phyloP scores from a whole-genome alignment of 2,329 filamentous ascomycete species.

The Colletotrichum gigasporum region DNA sequence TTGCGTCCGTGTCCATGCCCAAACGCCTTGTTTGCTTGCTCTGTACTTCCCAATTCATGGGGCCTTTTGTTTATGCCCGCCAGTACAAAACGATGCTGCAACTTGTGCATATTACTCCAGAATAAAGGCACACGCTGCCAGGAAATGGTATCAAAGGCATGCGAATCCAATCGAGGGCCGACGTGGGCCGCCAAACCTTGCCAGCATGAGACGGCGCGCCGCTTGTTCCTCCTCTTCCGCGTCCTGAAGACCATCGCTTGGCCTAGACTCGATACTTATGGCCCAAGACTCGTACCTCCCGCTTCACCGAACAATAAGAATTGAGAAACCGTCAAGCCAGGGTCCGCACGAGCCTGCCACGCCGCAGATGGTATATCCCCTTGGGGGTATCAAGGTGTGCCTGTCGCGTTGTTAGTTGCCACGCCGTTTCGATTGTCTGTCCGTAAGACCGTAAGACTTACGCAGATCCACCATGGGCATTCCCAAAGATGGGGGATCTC shows the following conservation, averaged over 20 bases:
- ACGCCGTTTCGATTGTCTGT: neutral
- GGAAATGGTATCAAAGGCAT: conserved; percentile 7
- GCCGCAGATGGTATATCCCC: conserved; percentile 89
- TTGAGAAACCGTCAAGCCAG: conserved; percentile 87
- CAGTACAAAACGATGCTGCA: neutral
- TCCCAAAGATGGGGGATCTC: conserved; percentile 86
- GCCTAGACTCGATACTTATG: neutral
- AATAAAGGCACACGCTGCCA: neutral
- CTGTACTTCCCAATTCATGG: neutral
- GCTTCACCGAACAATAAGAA: conserved; percentile 65
- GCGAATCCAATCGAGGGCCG: neutral
- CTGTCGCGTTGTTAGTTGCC: conserved; percentile 55
- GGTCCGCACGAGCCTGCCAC: conserved; percentile 82
- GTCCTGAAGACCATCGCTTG: neutral
- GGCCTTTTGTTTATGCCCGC: neutral
- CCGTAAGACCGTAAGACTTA: conserved; percentile 61
- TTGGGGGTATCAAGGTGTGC: conserved; percentile 86
- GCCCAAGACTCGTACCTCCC: no score
- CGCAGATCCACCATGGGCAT: conserved; percentile 81
- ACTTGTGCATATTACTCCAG: neutral
- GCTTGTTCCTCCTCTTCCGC: neutral
- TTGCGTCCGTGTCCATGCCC: neutral
- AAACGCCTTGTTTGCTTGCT: neutral
- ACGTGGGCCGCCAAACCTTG: neutral
- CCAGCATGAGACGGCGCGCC: neutral